Evolutionary conservation across 1,284 basidiomycete species (phyloP).

Genomic region (Phellinidium pouzarii): DNA sequence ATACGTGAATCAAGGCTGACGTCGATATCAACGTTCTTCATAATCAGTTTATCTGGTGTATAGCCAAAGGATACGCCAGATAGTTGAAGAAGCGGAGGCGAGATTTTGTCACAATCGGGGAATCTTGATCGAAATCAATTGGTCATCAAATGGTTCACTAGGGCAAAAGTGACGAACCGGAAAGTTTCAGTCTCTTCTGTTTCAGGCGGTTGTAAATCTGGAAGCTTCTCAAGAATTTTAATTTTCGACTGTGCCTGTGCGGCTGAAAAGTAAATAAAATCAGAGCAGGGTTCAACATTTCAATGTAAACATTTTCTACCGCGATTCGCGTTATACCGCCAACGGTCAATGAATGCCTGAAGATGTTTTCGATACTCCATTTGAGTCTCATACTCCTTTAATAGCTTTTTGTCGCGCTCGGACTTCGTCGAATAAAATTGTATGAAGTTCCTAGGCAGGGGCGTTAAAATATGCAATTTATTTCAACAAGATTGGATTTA

Average conservation of each 20-base stretch:
- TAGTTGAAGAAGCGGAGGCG: slow-evolving; percentile 93
- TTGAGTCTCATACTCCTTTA: slow-evolving; percentile 93
- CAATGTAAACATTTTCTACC: slow-evolving; percentile 34
- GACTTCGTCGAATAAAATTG: slow-evolving; percentile 99
- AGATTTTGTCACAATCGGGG: slow-evolving; percentile 92
- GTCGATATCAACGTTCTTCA: slow-evolving; percentile 85
- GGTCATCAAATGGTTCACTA: slow-evolving; percentile 5
- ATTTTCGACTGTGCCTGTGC: slow-evolving; percentile 95
- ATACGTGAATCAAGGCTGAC: slow-evolving; percentile 86
- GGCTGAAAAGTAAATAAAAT: slow-evolving; percentile 36
- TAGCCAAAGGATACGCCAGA: slow-evolving; percentile 93
- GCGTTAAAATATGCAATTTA: slow-evolving; percentile 7
- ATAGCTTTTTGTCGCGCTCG: slow-evolving; percentile 87
- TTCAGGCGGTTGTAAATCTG: slow-evolving; percentile 89
- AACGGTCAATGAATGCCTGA: slow-evolving; percentile 96
- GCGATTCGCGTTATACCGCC: slow-evolving; percentile 92
- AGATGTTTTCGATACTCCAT: slow-evolving; percentile 92
- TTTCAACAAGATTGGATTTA: slow-evolving; percentile 26
- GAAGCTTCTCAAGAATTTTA: slow-evolving; percentile 97
- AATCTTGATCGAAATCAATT: slow-evolving; percentile 42
- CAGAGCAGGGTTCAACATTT: background rate
- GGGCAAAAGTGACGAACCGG: slow-evolving; percentile 24
- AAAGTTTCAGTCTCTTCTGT: slow-evolving; percentile 87
- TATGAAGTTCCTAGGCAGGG: slow-evolving; percentile 78
- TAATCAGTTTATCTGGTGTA: slow-evolving; percentile 69